A percentile compares a stretch with the other conserved stretches of the same genome.
These are phyloP conservation scores for Nemania serpens DNA, from an alignment of 2,329 filamentous ascomycete species.

Conservation along the genomic window DNA sequence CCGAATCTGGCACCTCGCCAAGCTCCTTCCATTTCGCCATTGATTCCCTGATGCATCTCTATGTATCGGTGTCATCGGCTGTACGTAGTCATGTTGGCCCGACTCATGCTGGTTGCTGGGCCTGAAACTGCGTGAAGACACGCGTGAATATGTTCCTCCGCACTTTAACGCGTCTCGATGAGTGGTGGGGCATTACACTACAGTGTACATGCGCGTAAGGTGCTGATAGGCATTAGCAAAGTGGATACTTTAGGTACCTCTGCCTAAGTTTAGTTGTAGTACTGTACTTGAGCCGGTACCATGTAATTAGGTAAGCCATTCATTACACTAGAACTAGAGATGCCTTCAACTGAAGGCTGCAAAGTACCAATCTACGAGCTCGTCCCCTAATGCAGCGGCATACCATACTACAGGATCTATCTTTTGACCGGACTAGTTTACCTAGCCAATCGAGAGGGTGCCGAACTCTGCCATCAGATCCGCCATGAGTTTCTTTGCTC, in stretches of 20 bases:
- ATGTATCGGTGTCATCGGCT: conserved; percentile 8
- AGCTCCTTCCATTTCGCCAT: conserved; percentile 52
- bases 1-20: conserved; percentile 51
- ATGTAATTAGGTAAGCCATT: background rate
- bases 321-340: background rate
- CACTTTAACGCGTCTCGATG: background rate
- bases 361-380: no score
- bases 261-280: no score
- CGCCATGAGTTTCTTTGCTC: conserved; percentile 35
- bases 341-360: no score
- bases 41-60: conserved; percentile 41
- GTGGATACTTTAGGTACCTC: no score
- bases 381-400: no score
- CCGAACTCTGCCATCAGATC: background rate
- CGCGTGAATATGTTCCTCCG: background rate
- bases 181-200: background rate
- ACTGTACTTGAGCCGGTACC: no score
- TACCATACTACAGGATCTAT: no score
- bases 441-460: background rate
- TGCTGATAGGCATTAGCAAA: background rate
- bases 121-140: conserved; percentile 18
- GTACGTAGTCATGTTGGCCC: conserved; percentile 14
- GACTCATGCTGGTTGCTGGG: background rate
- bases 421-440: no score
- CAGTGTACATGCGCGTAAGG: background rate